phyloP scores from a whole-genome alignment of 2,329 filamentous ascomycete genomes.

The Claviceps sp. region DNA sequence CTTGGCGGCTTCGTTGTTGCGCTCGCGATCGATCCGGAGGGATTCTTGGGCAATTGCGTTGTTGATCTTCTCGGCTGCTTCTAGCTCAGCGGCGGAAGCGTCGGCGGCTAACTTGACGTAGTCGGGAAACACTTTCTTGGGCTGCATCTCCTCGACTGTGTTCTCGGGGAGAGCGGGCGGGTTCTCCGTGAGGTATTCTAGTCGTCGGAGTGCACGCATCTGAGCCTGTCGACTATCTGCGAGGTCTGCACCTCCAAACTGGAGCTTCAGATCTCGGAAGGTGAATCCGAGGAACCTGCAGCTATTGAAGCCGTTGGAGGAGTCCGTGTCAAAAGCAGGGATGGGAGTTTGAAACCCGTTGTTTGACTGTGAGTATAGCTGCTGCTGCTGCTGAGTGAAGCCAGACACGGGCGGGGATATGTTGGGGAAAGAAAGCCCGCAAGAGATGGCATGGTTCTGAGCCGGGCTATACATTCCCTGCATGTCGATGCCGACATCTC shows the following conservation, averaged over 20 bases:
- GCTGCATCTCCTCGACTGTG: conserved; percentile 13
- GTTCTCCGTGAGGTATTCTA: neutral
- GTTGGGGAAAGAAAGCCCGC: neutral
- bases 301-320: neutral
- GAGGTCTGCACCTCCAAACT: neutral
- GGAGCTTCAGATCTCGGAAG: neutral
- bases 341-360: neutral
- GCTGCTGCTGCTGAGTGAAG: neutral
- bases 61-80: conserved; percentile 11
- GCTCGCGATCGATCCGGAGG: conserved; percentile 15
- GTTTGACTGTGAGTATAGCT: neutral
- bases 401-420: neutral
- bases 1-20: conserved; percentile 26
- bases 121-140: conserved; percentile 13
- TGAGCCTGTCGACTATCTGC: neutral
- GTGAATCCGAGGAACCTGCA: neutral
- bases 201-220: neutral
- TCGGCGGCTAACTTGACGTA: conserved; percentile 9
- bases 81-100: neutral
- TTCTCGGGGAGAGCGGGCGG: conserved; percentile 17
- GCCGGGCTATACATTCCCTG: neutral
- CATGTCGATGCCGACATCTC: neutral
- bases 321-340: neutral
- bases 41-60: conserved; percentile 15
- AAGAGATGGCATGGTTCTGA: neutral